Base-by-base conservation (phyloP, 495 filamentous ascomycete genomes). In the Lasiosphaeria hispida region DNA sequence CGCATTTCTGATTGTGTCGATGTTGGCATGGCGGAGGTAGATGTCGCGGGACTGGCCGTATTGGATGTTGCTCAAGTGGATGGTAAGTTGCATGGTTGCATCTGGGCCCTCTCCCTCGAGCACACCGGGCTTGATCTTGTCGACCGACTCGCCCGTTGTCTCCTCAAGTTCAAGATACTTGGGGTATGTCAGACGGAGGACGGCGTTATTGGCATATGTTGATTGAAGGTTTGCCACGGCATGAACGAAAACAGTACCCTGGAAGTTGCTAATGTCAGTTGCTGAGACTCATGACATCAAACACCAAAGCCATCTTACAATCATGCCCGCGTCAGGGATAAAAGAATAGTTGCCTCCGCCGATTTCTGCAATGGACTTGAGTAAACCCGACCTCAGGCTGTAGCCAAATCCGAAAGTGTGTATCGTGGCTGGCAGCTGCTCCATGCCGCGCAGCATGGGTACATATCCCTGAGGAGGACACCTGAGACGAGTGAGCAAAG, bases 381-480 rank as follows among this genome's bases (percentile, higher is more conserved):
- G 62, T 48, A 79, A 59, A 0, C 72, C 76, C 0, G 75, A 77
- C 15, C 58, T 34, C 3, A 79, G 62, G 0, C 42, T 58, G 35
- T 74, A 75, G 3, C 76, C 76, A 48, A 80, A 80, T 4, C 76
- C 77, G 58, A 80, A 79, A 0, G 77, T 80, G 53, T 78, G 70
- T 14, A 79, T 72, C 3, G 67, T 67, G 4, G 74, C 67, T 7
- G 74, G 72, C 10, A 76, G 62, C 6, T 47, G 17, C n/a, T 55
- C 59, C 65, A 69, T 69, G 4, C 34, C 59, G 10, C 64, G 66
- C 30, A 80, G 66, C 54, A 71, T 75, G 9, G 63, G 64, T 13
- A 79, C 56, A 41, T 73, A 80, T 2, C 75, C 75, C 11, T 60
- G 42, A 3, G 57, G 11, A 15, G 70, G 70, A 34, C 65, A 65